Evolutionary conservation across 768 basidiomycete species (phyloP), one percentile per base, ranked within the genome.

Genomic region (Lactarius quietus): DNA sequence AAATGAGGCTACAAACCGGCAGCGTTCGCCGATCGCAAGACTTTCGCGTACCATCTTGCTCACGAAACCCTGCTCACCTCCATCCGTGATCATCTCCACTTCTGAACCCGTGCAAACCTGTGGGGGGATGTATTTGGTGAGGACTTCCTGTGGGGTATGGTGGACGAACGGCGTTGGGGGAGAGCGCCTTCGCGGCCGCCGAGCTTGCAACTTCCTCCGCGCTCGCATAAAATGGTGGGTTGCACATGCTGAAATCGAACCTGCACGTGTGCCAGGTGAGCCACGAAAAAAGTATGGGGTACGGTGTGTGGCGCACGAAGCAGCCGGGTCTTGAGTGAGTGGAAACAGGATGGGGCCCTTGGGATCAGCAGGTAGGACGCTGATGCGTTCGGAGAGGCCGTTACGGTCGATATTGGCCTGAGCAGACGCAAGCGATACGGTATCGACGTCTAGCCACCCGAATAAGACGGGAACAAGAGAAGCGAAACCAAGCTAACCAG

Each of bases 181-280:
- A 78, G 17, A 79, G 74, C 55, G 84, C 84, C 70, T 98, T 98
- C 7, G 77, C 76, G 23, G 81, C 81, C 0, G 86, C 83, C 2
- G 86, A 86, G 3, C 75, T 72, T 0, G 71, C 68, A 9, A 94
- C 82, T 64, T 98, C 96, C 35, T 86, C 84, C 1, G 74, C 72
- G 63, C 86, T 90, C n/a, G 79, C 73, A 72, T 97, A 98, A 75
- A 99, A 99, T 0, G 96, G 96, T 0, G 96, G 96, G 74, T 98
- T 99, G 76, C 95, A 98, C 86, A 98, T 93, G 0, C 87, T 86
- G 69, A 96, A 93, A 63, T 89, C 84, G 70, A 87, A 85, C 4
- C 84, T 86, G 59, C 14, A 58, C 33, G 33, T 9, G 38, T 31
- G 12, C 23, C 14, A 51, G 23, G 6, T 65, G 45, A 61, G 33